These are phyloP conservation scores for Hygrophorus pudorinus DNA, from an alignment of 768 basidiomycete species.

Conservation along the genomic window DNA sequence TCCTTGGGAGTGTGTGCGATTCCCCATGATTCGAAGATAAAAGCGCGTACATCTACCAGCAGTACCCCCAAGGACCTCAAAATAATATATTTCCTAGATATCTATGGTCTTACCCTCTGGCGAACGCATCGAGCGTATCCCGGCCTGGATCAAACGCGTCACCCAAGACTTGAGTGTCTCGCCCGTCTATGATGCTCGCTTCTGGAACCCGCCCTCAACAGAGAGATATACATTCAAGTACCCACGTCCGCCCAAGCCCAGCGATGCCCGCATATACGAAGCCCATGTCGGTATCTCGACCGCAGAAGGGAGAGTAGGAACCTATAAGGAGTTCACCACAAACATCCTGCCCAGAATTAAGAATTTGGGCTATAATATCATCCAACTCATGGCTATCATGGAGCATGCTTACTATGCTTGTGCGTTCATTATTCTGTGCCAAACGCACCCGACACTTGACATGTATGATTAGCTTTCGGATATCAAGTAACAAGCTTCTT, in stretches of 20 bases:
- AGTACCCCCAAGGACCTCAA: not conserved
- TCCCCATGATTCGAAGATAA: conserved; percentile 91
- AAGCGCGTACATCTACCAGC: conserved; percentile 38
- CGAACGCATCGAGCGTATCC: conserved; percentile 81
- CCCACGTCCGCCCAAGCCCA: conserved; percentile 53
- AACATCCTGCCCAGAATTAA: conserved; percentile 82
- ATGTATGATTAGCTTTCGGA: conserved; percentile 68
- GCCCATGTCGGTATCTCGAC: conserved; percentile 98
- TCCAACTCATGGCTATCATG: conserved; percentile 98
- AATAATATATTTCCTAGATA: conserved; percentile 42
- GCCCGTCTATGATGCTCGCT: conserved; percentile 91
- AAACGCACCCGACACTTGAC: conserved; percentile 1
- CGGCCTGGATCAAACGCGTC: conserved; percentile 91
- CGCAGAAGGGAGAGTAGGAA: conserved; percentile 76
- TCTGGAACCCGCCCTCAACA: conserved; percentile 87
- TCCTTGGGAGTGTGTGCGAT: conserved; percentile 69
- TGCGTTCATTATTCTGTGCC: conserved; percentile 26
- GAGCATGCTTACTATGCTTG: conserved; percentile 98
- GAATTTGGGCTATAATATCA: conserved; percentile 89
- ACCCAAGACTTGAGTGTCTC: conserved; percentile 89
- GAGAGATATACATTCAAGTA: conserved; percentile 79
- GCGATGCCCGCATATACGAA: conserved; percentile 79
- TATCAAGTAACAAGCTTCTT: conserved; percentile 99
- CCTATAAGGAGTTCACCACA: conserved; percentile 90
- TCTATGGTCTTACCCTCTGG: conserved; percentile 81